Evolutionary conservation across 257 asterid genomes (phyloP).

Genomic region (Fraxinus pennsylvanica): DNA sequence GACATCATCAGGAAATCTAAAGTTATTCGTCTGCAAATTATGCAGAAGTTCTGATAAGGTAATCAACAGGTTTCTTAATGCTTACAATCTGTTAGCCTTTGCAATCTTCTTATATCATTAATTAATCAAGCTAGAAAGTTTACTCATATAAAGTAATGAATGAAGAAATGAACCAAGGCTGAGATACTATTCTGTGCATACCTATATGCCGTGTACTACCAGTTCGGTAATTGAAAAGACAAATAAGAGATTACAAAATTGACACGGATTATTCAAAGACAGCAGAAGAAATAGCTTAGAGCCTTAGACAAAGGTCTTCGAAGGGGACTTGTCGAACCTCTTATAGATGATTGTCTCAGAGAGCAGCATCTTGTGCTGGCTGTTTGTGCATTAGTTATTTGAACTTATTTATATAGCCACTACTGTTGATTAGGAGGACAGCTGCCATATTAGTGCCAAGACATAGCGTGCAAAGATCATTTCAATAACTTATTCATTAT

Average conservation of each 20-base stretch:
- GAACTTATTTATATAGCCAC: slow-evolving; percentile 1
- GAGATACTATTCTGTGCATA: not conserved
- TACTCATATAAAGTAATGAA: not conserved
- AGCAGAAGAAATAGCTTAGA: not conserved
- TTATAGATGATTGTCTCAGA: not conserved
- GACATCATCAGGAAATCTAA: not conserved
- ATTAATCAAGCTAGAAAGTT: not conserved
- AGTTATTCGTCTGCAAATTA: not conserved
- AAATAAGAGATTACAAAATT: not conserved
- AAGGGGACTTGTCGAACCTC: not conserved
- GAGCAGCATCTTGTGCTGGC: slow-evolving; percentile 11
- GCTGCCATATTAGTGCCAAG: not conserved
- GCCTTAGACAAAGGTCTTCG: not conserved
- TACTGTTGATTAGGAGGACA: slow-evolving; percentile 6
- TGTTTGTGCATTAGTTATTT: slow-evolving; percentile 11
- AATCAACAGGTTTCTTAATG: not conserved
- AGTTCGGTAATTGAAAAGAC: not conserved
- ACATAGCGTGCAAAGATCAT: not conserved
- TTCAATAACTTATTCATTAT: not conserved
- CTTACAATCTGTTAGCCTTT: not conserved
- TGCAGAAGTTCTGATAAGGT: not conserved
- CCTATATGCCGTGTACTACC: not conserved
- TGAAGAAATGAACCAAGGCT: not conserved
- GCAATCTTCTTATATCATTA: not conserved
- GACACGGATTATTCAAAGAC: not conserved